A percentile compares a stretch with the other conserved stretches of the same genome.
These are phyloP conservation scores for Termitomyces heimii DNA, from an alignment of 768 basidiomycete species.

Conservation along the genomic window DNA sequence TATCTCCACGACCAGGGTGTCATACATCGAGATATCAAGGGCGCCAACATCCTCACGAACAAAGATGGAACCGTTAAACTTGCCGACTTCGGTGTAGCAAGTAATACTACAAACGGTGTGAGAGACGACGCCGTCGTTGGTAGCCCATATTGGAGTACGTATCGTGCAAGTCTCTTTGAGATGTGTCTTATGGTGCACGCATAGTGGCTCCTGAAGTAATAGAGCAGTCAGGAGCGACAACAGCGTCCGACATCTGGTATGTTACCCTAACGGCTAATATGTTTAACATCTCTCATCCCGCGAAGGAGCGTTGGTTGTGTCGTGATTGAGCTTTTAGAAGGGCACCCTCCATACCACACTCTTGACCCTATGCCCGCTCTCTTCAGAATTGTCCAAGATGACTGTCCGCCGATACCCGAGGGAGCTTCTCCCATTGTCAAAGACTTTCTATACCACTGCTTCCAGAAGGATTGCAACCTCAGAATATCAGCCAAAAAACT, in stretches of 20 bases:
- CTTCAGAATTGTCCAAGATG: constrained; percentile 97
- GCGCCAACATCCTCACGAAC: constrained; percentile 97
- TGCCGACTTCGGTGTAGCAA: constrained; percentile 98
- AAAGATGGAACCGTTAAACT: constrained; percentile 98
- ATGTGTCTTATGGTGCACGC: neutral
- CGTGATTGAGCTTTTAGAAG: constrained; percentile 90
- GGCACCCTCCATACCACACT: constrained; percentile 93
- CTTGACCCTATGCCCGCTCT: constrained; percentile 98
- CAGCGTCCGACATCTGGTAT: constrained; percentile 91
- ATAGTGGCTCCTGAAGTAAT: constrained; percentile 98
- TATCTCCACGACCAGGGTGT: constrained; percentile 99
- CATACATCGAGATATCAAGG: constrained; percentile 98
- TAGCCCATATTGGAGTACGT: constrained; percentile 96
- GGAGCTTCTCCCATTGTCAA: constrained; percentile 93
- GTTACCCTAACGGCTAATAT: neutral
- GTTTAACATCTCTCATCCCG: neutral
- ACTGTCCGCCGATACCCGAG: constrained; percentile 94
- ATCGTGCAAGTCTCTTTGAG: neutral
- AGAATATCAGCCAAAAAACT: constrained; percentile 93
- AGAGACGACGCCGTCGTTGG: constrained; percentile 92
- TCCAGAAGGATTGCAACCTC: constrained; percentile 96
- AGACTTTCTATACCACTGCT: constrained; percentile 95
- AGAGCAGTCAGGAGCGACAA: constrained; percentile 95
- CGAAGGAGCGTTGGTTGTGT: constrained; percentile 86
- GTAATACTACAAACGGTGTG: constrained; percentile 64